Conservation (phyloP, 2,329 filamentous ascomycete species). For the Furcasterigmium furcatum region DNA sequence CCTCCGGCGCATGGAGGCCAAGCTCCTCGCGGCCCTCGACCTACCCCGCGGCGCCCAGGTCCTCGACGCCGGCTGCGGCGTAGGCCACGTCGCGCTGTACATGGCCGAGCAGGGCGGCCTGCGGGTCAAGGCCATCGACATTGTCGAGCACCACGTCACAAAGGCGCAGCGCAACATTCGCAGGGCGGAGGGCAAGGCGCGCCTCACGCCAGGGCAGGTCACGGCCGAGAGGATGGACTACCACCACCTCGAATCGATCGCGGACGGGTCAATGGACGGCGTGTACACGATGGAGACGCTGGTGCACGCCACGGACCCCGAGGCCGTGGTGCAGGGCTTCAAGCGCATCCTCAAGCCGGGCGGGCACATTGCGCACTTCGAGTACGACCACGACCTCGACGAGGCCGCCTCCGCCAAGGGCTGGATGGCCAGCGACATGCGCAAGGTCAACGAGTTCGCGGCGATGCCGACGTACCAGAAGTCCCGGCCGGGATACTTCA, state of each 20-base stretch:
- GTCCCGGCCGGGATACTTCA: constrained; percentile 33
- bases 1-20: constrained; percentile 47
- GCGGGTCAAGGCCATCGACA: constrained; percentile 42
- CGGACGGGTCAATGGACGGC: constrained; percentile 37
- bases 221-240: constrained; percentile 43
- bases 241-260: constrained; percentile 37
- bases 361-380: constrained; percentile 39
- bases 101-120: constrained; percentile 37
- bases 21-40: constrained; percentile 32
- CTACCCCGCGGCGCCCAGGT: constrained; percentile 36
- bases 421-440: constrained; percentile 23
- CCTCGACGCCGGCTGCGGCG: constrained; percentile 49
- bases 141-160: constrained; percentile 42
- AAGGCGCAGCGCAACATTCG: constrained; percentile 38
- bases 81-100: constrained; percentile 44
- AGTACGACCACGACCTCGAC: constrained; percentile 40
- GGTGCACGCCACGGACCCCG: constrained; percentile 47
- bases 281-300: constrained; percentile 56
- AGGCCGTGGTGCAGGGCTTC: constrained; percentile 40
- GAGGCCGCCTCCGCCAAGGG: constrained; percentile 11
- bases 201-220: constrained; percentile 28
- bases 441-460: constrained; percentile 34
- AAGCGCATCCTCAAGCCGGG: constrained; percentile 43
- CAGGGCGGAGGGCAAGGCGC: constrained; percentile 11
- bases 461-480: constrained; percentile 41